Base-by-base conservation (phyloP, 2,329 filamentous ascomycete genomes). In the Aspergillus jensenii region DNA sequence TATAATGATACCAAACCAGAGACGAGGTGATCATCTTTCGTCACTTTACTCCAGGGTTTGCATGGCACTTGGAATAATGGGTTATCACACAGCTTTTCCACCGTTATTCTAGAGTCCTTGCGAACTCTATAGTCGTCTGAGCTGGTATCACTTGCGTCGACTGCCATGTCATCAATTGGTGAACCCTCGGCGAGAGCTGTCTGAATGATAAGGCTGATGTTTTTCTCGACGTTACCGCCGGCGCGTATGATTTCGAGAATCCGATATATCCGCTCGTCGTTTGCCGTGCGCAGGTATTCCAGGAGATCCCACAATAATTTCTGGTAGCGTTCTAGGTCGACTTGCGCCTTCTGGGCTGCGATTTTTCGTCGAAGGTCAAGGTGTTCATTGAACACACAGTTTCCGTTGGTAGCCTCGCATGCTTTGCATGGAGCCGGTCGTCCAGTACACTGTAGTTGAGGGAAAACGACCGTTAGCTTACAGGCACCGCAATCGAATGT, bases 1-100 rank as follows among this genome's bases (percentile, higher is more conserved):
- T 96, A 97, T 85, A 96, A 89, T 69, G 91, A 91, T 68, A 96
- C 84, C 31, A 97, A 82, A 72, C 96, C 91, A 8, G 87, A 85
- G 64, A 96, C 85, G 48, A 96, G 81, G 49, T 88, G 82, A 14
- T 85, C 79, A 70, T 96, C 90, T 46, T 85, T 81, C 3, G 91
- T 96, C 50, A 96, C 90, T 7, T 81, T 82, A 0, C 92, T 93
- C 93, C 93, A 97, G 40, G 72, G 72, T 31, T 63, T 69, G 25
- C 71, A 71, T 3, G 70, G 65, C 17, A 76, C 70, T 40, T 64
- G 60, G 39, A 73, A 68, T 3, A 72, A 27, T n/a, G 72, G 73
- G n/a, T 67, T 71, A 50, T 75, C 71, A 37, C 70, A 72, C 8
- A 72, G 69, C 23, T 55, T 71, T 45, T 72, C 70, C 41, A 73